A percentile compares a stretch with the other conserved stretches of the same genome.
Conservation (phyloP, 2,329 filamentous ascomycete species). For the Fusarium algeriense region DNA sequence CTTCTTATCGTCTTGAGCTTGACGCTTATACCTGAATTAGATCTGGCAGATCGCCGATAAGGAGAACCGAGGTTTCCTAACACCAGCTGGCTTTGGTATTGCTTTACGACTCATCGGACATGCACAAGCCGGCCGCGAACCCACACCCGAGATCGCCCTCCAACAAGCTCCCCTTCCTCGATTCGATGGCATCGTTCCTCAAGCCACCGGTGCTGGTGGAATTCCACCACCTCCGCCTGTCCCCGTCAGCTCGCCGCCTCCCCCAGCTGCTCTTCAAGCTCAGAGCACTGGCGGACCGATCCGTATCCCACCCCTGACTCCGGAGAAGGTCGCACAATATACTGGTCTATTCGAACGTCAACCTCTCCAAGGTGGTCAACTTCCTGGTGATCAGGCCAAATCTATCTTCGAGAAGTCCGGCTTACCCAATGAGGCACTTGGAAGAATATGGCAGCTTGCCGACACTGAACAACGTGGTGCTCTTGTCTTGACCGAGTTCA, state of each 20-base stretch:
- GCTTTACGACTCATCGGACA: slow-evolving; percentile 95
- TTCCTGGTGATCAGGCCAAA: slow-evolving; percentile 89
- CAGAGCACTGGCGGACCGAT: slow-evolving; percentile 77
- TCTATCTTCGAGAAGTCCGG: slow-evolving; percentile 95
- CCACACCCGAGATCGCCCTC: slow-evolving; percentile 83
- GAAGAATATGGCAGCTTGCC: slow-evolving; percentile 95
- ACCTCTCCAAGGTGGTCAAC: slow-evolving; percentile 73
- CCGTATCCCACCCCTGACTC: slow-evolving; percentile 87
- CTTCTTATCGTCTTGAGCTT: background rate
- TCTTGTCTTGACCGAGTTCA: slow-evolving; percentile 89
- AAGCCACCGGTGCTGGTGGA: slow-evolving; percentile 44
- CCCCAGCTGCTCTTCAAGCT: slow-evolving; percentile 65
- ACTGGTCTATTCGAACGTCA: slow-evolving; percentile 91
- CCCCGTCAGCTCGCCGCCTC: slow-evolving; percentile 56
- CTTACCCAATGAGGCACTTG: slow-evolving; percentile 88
- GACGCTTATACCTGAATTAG: slow-evolving; percentile 58
- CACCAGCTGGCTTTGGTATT: slow-evolving; percentile 91
- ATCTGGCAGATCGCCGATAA: slow-evolving; percentile 99
- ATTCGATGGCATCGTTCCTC: slow-evolving; percentile 80
- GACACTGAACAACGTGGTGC: slow-evolving; percentile 94
- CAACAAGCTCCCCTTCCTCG: slow-evolving; percentile 89
- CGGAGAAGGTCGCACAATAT: slow-evolving; percentile 92
- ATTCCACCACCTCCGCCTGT: slow-evolving; percentile 60
- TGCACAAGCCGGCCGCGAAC: slow-evolving; percentile 88
- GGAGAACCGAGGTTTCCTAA: slow-evolving; percentile 94